phyloP scores from a whole-genome alignment of 1,139 yeast genomes.

The Candida neerlandica region DNA sequence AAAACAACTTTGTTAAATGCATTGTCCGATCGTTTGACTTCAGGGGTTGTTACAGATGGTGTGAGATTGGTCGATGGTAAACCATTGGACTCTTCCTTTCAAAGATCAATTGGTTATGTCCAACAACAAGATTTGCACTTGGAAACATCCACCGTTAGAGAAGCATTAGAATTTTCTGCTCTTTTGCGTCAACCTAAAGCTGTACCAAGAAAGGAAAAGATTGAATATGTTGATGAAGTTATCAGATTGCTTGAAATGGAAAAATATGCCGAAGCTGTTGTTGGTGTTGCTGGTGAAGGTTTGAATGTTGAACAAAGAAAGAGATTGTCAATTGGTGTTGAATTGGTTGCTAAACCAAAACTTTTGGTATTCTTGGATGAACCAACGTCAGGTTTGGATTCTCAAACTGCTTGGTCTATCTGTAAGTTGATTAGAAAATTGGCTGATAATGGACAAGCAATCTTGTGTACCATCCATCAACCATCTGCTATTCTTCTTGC shows the following conservation, averaged over 20 bases:
- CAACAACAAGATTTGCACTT: conserved; percentile 46
- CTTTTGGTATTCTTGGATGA: conserved; percentile 40
- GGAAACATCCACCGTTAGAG: conserved; percentile 41
- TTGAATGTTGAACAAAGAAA: conserved; percentile 42
- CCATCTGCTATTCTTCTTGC: conserved; percentile 43
- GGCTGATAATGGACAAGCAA: conserved; percentile 47
- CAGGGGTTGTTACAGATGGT: conserved; percentile 40
- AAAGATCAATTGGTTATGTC: conserved; percentile 44
- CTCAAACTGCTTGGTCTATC: conserved; percentile 49
- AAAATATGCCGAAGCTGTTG: conserved; percentile 38
- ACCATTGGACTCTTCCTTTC: conserved; percentile 35
- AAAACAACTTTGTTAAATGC: conserved; percentile 38
- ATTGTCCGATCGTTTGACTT: conserved; percentile 37
- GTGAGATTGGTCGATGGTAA: conserved; percentile 42
- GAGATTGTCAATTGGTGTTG: conserved; percentile 42
- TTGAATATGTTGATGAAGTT: conserved; percentile 38
- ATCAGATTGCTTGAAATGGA: conserved; percentile 41
- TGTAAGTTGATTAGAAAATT: conserved; percentile 44
- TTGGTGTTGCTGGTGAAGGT: conserved; percentile 45
- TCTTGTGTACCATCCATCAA: conserved; percentile 47
- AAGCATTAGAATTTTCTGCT: conserved; percentile 39
- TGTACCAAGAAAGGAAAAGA: conserved; percentile 33
- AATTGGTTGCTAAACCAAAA: conserved; percentile 43
- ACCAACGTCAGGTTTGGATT: conserved; percentile 46
- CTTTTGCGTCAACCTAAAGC: conserved; percentile 38